These are phyloP conservation scores for Mortierella sp. DNA, from an alignment of 371 early-diverging fungal species.

Conservation along the genomic window DNA sequence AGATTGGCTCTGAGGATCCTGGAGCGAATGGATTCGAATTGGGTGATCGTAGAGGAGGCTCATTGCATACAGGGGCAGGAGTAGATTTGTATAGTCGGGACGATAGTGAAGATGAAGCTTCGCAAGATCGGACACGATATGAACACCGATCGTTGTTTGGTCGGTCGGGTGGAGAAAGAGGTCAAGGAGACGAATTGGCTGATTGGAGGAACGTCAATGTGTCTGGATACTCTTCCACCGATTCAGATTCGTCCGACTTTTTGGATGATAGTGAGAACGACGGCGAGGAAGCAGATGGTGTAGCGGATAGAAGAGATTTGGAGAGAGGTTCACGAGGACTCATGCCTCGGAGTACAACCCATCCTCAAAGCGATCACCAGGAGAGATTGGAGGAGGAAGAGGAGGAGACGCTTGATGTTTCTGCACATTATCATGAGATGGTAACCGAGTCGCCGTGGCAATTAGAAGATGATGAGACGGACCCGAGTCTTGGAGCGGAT, in stretches of 20 bases:
- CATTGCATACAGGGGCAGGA: background rate
- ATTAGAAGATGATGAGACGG: slow-evolving; percentile 7
- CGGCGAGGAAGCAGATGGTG: slow-evolving; percentile 12
- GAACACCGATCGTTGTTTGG: slow-evolving; percentile 30
- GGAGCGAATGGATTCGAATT: slow-evolving; percentile 9
- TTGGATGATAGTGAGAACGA: slow-evolving; percentile 29
- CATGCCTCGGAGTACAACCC: background rate
- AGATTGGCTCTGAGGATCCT: background rate
- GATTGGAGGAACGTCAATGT: slow-evolving; percentile 30
- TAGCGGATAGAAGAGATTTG: background rate
- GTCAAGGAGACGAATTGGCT: background rate
- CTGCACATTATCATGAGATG: slow-evolving; percentile 21
- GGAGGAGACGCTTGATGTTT: slow-evolving; percentile 28
- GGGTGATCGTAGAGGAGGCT: background rate
- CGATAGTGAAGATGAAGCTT: slow-evolving; percentile 20
- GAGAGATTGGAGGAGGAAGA: background rate
- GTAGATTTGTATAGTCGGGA: background rate
- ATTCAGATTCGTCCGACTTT: slow-evolving; percentile 21
- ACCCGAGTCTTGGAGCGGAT: background rate
- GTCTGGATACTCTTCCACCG: slow-evolving; percentile 11
- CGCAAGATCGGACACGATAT: slow-evolving; percentile 13
- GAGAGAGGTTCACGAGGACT: slow-evolving; percentile 8
- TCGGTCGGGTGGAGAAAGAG: background rate
- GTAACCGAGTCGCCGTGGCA: slow-evolving; percentile 23
- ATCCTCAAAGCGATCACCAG: background rate